Base-by-base conservation (phyloP, 345 rosid genomes). In the Pistacia integerrima region DNA sequence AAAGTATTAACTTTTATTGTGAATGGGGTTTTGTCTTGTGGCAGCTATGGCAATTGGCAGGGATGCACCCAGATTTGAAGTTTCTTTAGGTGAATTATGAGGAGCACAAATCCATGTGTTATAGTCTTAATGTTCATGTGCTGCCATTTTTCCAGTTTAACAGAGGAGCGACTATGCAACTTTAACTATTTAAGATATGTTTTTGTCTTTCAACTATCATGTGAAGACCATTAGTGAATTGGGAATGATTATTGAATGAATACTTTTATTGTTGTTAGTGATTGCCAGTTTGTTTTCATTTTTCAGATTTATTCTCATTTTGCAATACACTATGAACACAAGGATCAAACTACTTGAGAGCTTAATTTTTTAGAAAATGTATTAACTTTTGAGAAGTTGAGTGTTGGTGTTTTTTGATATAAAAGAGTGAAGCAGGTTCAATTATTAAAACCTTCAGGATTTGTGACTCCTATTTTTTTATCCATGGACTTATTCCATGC, bases 91-190 rank as follows among this genome's bases (percentile, higher is more conserved):
- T 96, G 69, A 93, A 96, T 69, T 91, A 92, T 62, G 98, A 96
- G 87, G 97, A 92, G 72, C 98, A 90, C 41, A 96, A 89, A 80
- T 93, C 99, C 71, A 93, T 96, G 99, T 93, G 97, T 76, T 91
- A 91, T 51, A 93, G 97, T 78, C 97, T 96, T 51, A 90, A 91
- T 77, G 97, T 96, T 30, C 98, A 96, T 62, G 98, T 93, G 25
- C 86, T 96, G 20, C 98, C 97, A 0, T 96, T 96, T 84, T 96
- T 96, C 80, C 83, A 97, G 62, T 89, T 96, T 66, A 93, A 92
- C 76, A 76, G 98, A 49, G 97, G 98, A 9, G 88, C 97, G 97
- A 64, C 69, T 96, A 51, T 93, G 98, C 82, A 92, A 97, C 83
- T 96, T 93, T 79, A 96, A 98, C 87, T 93, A 97, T 5, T 5